Evolutionary conservation across 2,329 filamentous ascomycete genomes (phyloP).

Genomic region (Aspergillus tamarii): DNA sequence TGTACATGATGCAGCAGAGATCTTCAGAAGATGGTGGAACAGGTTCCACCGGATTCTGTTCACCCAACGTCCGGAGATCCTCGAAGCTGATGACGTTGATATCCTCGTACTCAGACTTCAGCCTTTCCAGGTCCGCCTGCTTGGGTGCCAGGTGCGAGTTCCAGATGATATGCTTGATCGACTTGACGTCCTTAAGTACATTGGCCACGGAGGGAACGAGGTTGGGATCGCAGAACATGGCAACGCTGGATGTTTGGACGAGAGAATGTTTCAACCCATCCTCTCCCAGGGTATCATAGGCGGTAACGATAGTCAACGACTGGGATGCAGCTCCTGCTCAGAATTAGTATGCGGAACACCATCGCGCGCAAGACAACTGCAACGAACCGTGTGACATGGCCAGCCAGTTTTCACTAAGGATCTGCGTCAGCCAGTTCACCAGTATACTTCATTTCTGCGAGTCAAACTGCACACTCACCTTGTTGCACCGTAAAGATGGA

Average conservation of each 20-base stretch:
- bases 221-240: slow-evolving; percentile 85
- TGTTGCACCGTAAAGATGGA: slow-evolving; percentile 85
- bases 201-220: slow-evolving; percentile 65
- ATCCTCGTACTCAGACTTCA: slow-evolving; percentile 57
- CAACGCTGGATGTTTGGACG: slow-evolving; percentile 74
- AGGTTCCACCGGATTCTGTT: slow-evolving; percentile 71
- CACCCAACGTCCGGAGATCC: slow-evolving; percentile 56
- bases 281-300: slow-evolving; percentile 89
- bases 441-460: neutral
- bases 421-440: slow-evolving; percentile 16
- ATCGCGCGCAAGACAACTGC: neutral
- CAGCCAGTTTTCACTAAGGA: slow-evolving; percentile 75
- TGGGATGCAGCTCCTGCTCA: slow-evolving; percentile 69
- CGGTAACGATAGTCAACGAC: slow-evolving; percentile 88
- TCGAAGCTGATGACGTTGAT: slow-evolving; percentile 59
- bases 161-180: slow-evolving; percentile 62
- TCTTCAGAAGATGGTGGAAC: slow-evolving; percentile 74
- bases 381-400: slow-evolving; percentile 70
- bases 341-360: neutral
- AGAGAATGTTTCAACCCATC: slow-evolving; percentile 85
- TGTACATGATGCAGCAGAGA: slow-evolving; percentile 79
- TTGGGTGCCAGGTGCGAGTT: slow-evolving; percentile 58
- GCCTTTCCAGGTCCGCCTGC: slow-evolving; percentile 56
- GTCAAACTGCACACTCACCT: slow-evolving; percentile 56
- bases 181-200: slow-evolving; percentile 58